phyloP scores from a whole-genome alignment of 2,329 filamentous ascomycete species.

The Trichoderma sp. region DNA sequence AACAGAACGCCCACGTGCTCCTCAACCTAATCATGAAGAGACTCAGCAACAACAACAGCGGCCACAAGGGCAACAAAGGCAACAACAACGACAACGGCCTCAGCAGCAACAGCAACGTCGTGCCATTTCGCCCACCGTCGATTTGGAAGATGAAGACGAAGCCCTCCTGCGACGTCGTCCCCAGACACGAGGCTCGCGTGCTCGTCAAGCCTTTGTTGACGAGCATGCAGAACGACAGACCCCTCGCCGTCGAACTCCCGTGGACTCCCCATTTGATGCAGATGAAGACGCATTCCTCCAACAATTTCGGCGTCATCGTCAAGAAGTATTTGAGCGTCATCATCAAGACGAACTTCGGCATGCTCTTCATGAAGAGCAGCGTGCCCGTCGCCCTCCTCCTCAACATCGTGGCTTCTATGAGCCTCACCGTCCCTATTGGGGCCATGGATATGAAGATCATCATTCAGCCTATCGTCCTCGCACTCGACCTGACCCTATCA shows the following conservation, averaged over 20 bases:
- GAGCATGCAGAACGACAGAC: too few relatives aligned
- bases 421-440: background rate
- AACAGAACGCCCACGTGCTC: background rate
- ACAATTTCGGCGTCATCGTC: background rate
- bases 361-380: background rate
- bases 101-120: background rate
- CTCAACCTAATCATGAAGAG: background rate
- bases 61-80: background rate
- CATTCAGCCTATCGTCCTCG: background rate
- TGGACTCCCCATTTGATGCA: background rate
- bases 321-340: background rate
- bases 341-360: background rate
- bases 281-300: background rate
- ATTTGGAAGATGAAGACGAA: background rate
- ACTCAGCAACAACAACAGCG: background rate
- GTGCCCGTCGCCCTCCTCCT: background rate
- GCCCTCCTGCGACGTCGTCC: too few relatives aligned
- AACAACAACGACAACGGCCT: background rate
- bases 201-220: too few relatives aligned
- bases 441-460: background rate
- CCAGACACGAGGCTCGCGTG: too few relatives aligned
- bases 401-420: background rate
- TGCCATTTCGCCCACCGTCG: background rate
- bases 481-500: background rate
- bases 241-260: background rate